Evolutionary conservation across 2,329 filamentous ascomycete genomes (phyloP).

Genomic region (Alternaria arbusti): DNA sequence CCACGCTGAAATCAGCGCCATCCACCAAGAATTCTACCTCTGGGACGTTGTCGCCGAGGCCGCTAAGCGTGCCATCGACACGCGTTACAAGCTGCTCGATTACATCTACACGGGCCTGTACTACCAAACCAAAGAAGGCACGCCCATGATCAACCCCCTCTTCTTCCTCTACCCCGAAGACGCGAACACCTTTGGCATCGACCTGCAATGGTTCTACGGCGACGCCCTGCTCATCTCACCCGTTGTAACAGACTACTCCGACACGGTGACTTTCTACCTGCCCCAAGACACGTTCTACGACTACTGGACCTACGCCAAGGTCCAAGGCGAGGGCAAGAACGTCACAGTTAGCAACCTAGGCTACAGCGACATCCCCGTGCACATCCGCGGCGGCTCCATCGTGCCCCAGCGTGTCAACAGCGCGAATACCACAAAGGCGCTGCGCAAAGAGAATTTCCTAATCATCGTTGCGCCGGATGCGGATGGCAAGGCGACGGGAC

Average conservation of each 20-base stretch:
- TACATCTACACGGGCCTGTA: constrained; percentile 79
- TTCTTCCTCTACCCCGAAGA: constrained; percentile 74
- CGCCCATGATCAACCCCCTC: constrained; percentile 71
- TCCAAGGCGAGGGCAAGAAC: constrained; percentile 55
- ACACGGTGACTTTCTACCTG: constrained; percentile 62
- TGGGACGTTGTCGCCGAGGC: constrained; percentile 69
- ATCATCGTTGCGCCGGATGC: constrained; percentile 70
- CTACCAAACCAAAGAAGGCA: constrained; percentile 65
- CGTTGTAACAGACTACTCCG: constrained; percentile 60
- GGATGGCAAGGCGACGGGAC: constrained; percentile 69
- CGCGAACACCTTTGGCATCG: constrained; percentile 57
- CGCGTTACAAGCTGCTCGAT: constrained; percentile 78
- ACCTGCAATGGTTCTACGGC: constrained; percentile 67
- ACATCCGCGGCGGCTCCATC: constrained; percentile 70
- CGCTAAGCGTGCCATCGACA: constrained; percentile 71
- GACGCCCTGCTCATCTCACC: constrained; percentile 63
- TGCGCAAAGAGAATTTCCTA: constrained; percentile 71
- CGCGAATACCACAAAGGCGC: constrained; percentile 67
- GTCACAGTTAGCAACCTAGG: constrained; percentile 55
- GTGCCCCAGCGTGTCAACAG: constrained; percentile 64
- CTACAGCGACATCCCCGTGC: constrained; percentile 67
- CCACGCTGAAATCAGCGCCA: constrained; percentile 64
- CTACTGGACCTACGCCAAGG: constrained; percentile 59
- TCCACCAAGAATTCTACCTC: constrained; percentile 75
- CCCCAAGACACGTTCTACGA: constrained; percentile 67